Evolutionary conservation across 2,329 filamentous ascomycete genomes (phyloP).

Genomic region (Ascochyta fabae): DNA sequence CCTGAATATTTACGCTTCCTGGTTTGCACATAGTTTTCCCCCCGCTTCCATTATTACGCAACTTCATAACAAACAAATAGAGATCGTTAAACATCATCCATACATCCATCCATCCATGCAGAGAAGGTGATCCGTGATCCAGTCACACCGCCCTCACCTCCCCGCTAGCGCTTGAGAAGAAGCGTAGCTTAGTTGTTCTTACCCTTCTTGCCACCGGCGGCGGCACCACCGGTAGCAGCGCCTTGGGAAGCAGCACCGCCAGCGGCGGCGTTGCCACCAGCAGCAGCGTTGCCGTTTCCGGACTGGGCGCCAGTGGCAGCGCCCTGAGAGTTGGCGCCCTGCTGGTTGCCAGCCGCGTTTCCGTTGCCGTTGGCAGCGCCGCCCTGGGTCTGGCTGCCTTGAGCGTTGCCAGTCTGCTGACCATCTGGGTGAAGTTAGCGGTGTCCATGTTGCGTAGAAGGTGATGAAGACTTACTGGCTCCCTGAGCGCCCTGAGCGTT

Average conservation of each 20-base stretch:
- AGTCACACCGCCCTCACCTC: conserved; percentile 18
- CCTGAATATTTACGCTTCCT: conserved; percentile 17
- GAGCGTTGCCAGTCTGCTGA: conserved; percentile 6
- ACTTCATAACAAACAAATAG: not conserved
- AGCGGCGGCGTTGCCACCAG: not conserved
- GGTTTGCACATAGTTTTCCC: too few species aligned
- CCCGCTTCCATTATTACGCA: conserved; percentile 1
- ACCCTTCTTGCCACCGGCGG: conserved; percentile 4
- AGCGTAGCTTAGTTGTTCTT: conserved; percentile 11
- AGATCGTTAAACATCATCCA: conserved; percentile 10
- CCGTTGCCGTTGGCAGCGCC: not conserved
- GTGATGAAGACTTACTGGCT: conserved; percentile 1
- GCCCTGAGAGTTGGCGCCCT: not conserved
- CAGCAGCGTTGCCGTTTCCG: not conserved
- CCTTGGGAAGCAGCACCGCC: not conserved
- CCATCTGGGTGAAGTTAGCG: not conserved
- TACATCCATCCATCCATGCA: not conserved
- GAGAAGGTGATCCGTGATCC: conserved; percentile 16
- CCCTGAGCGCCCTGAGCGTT: conserved; percentile 4
- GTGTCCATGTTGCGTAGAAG: not conserved
- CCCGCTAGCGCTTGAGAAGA: not conserved
- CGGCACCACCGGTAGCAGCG: not conserved
- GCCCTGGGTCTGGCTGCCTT: conserved; percentile 1
- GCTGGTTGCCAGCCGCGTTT: not conserved
- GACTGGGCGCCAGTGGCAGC: too few species aligned